Conservation (phyloP, 2,329 filamentous ascomycete genomes). For the Penicillium griseofulvum region DNA sequence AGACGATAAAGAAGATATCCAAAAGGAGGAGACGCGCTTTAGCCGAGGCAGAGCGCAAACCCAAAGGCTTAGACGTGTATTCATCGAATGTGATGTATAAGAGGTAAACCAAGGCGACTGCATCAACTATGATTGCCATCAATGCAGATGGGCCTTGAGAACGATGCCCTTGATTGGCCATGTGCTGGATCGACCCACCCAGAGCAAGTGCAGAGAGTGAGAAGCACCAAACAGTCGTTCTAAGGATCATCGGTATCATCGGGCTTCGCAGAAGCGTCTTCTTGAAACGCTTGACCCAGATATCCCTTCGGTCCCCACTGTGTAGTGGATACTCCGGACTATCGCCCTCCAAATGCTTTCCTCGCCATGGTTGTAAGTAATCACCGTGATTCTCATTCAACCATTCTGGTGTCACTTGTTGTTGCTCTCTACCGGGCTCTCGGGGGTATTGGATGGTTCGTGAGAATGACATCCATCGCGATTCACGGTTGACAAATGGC, state of each 20-base stretch:
- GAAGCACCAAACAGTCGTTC: slow-evolving; percentile 77
- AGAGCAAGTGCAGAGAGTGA: slow-evolving; percentile 79
- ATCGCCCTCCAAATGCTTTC: slow-evolving; percentile 48
- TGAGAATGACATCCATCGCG: slow-evolving; percentile 49
- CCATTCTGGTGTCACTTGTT: slow-evolving; percentile 47
- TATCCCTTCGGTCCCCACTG: slow-evolving; percentile 51
- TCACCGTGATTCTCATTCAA: slow-evolving; percentile 45
- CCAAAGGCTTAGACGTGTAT: slow-evolving; percentile 89
- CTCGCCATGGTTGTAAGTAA: slow-evolving; percentile 54
- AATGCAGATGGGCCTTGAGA: slow-evolving; percentile 72
- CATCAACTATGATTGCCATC: slow-evolving; percentile 86
- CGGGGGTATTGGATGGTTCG: slow-evolving; percentile 44
- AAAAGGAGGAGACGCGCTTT: slow-evolving; percentile 89
- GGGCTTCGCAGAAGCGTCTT: slow-evolving; percentile 72
- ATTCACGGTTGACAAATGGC: slow-evolving; percentile 32
- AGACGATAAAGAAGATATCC: slow-evolving; percentile 95
- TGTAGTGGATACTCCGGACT: slow-evolving; percentile 51
- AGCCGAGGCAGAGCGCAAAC: slow-evolving; percentile 74
- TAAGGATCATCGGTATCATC: slow-evolving; percentile 80
- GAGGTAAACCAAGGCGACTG: slow-evolving; percentile 84
- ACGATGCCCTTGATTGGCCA: slow-evolving; percentile 49
- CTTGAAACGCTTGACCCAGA: slow-evolving; percentile 62
- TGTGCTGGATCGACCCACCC: slow-evolving; percentile 68
- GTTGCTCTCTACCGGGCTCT: slow-evolving; percentile 35
- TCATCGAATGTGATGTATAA: slow-evolving; percentile 95